These are phyloP conservation scores for Kwoniella newhampshirensis DNA, from an alignment of 768 basidiomycete species.

Conservation along the genomic window DNA sequence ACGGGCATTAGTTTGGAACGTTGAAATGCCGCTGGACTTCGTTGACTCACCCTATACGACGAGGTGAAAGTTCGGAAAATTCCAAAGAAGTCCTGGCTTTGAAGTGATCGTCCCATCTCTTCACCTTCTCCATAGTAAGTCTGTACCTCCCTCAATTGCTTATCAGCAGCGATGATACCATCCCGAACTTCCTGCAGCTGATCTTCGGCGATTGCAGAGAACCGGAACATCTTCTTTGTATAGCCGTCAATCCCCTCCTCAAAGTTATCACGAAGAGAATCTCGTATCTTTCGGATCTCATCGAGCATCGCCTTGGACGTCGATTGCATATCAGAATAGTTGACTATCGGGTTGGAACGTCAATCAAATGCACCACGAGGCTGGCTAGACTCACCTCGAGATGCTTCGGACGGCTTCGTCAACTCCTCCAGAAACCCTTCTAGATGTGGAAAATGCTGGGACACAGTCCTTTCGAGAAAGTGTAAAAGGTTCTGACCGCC, in stretches of 20 bases:
- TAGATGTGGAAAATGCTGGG: slow-evolving; percentile 82
- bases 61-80: slow-evolving; percentile 96
- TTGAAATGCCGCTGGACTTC: background rate
- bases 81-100: slow-evolving; percentile 84
- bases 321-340: slow-evolving; percentile 34
- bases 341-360: slow-evolving; percentile 23
- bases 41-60: slow-evolving; percentile 62
- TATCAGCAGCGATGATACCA: slow-evolving; percentile 79
- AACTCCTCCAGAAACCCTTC: slow-evolving; percentile 86
- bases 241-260: slow-evolving; percentile 76
- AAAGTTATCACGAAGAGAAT: slow-evolving; percentile 78
- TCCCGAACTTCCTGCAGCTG: slow-evolving; percentile 82
- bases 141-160: slow-evolving; percentile 78
- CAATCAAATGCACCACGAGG: background rate
- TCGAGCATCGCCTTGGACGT: slow-evolving; percentile 70
- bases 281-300: slow-evolving; percentile 75
- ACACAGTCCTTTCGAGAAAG: slow-evolving; percentile 84
- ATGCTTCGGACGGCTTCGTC: slow-evolving; percentile 83
- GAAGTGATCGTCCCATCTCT: slow-evolving; percentile 46
- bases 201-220: slow-evolving; percentile 70
- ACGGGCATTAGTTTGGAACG: slow-evolving; percentile 1
- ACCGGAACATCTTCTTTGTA: slow-evolving; percentile 88
- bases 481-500: slow-evolving; percentile 92
- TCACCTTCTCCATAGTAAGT: slow-evolving; percentile 93
- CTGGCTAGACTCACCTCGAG: slow-evolving; percentile 75